These are phyloP conservation scores for Flaveria linearis DNA, from an alignment of 129 eudicot genomes.

Conservation along the genomic window DNA sequence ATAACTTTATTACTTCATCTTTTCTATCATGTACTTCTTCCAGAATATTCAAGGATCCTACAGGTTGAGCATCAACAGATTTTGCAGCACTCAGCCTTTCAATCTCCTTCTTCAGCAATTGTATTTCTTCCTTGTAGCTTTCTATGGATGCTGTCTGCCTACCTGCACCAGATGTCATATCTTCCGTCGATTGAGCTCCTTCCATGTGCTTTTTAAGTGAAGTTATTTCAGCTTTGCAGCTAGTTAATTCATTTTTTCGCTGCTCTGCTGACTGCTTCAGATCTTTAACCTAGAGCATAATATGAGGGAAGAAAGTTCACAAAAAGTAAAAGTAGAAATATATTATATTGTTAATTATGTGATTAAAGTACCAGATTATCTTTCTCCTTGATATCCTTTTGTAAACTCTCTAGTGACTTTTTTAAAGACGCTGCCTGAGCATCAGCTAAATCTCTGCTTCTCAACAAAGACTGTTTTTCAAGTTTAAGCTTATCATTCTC, in stretches of 20 bases:
- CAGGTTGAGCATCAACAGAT: conserved; percentile 34
- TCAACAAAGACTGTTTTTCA: conserved; percentile 56
- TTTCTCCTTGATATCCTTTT: conserved; percentile 80
- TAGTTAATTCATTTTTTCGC: conserved; percentile 72
- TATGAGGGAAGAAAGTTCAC: conserved; percentile 12
- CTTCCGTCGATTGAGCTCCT: conserved; percentile 52
- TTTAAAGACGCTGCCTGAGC: conserved; percentile 61
- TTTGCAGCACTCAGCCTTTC: conserved; percentile 46
- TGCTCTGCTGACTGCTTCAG: conserved; percentile 63
- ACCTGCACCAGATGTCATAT: conserved; percentile 32
- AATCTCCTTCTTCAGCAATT: conserved; percentile 49
- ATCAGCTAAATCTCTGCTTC: conserved; percentile 71
- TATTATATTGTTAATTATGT: conserved; percentile 18
- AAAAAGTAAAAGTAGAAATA: conserved; percentile 22
- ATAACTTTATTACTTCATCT: conserved; percentile 40
- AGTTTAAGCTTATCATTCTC: conserved; percentile 63
- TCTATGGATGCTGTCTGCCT: conserved; percentile 46
- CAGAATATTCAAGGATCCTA: conserved; percentile 33
- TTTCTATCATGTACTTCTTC: conserved; percentile 37
- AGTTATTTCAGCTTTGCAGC: conserved; percentile 81
- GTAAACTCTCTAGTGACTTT: conserved; percentile 71
- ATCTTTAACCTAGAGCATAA: conserved; percentile 54
- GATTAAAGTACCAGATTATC: conserved; percentile 54
- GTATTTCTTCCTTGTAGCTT: conserved; percentile 55
- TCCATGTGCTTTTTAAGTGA: conserved; percentile 78